Evolutionary conservation across 2,329 filamentous ascomycete species (phyloP).

Genomic region (Endoconidiophora laricicola): DNA sequence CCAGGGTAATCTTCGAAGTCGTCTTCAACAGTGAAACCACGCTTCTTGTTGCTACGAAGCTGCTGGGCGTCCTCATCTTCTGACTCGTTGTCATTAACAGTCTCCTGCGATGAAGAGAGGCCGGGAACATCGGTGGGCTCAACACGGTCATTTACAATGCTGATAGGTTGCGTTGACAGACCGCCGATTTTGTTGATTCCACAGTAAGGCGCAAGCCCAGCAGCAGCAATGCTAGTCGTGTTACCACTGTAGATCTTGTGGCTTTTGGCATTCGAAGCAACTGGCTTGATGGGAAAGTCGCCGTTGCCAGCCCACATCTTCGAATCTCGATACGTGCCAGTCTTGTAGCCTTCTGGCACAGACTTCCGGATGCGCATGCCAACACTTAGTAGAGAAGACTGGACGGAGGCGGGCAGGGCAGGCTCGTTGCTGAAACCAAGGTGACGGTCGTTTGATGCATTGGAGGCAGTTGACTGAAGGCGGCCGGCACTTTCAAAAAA

Average conservation of each 20-base stretch:
- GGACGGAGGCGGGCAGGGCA: conserved; percentile 45
- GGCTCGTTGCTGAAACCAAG: conserved; percentile 20
- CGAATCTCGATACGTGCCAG: conserved; percentile 18
- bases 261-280: not conserved
- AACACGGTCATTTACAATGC: conserved; percentile 17
- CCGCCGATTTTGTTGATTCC: conserved; percentile 64
- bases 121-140: conserved; percentile 23
- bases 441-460: conserved; percentile 16
- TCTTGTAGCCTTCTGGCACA: conserved; percentile 89
- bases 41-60: conserved; percentile 24
- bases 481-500: conserved; percentile 31
- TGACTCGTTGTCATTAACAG: conserved; percentile 22
- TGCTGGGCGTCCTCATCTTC: conserved; percentile 14
- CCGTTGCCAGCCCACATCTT: conserved; percentile 18
- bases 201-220: conserved; percentile 65
- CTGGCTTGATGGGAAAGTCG: conserved; percentile 24
- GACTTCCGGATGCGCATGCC: conserved; percentile 92
- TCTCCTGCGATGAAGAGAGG: conserved; percentile 39
- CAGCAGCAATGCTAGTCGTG: conserved; percentile 28
- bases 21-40: conserved; percentile 29
- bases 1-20: conserved; percentile 17
- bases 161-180: conserved; percentile 39
- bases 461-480: conserved; percentile 7
- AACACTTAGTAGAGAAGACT: conserved; percentile 73
- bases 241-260: not conserved